Evolutionary conservation across 306 rosid species (phyloP), one percentile per base, ranked within the genome.

Genomic region (Sechiopsis laciniata): DNA sequence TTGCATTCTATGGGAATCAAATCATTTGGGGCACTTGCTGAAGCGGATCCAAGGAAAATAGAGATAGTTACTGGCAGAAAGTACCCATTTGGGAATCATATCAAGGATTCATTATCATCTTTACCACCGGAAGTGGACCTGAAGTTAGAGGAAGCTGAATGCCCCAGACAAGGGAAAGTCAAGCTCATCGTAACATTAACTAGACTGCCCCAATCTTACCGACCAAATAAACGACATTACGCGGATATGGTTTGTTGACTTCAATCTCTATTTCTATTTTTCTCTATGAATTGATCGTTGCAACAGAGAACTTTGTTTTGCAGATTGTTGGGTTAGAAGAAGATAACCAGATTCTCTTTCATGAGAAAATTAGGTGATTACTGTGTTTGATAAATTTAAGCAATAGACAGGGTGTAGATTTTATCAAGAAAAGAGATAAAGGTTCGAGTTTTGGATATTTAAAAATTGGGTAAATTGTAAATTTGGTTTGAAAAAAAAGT

Each of bases 51-150:
- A 5, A 88, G 98, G 80, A 90, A 87, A 83, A 86, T 94, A 77
- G 98, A 94, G 94, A 88, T 88, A 72, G 96, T 88, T 79, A 90
- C 97, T 32, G 89, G 97, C 75, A 87, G 98, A 78, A 94, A 94
- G 48, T 94, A 83, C 80, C 98, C 98, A 71, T 94, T 88, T 79
- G 98, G 98, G 37, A 90, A 90, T 83, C 96, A 89, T 81, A 88
- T 94, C 78, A 94, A 94, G 77, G 98, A 94, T 73, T 94, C 98
- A 60, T 79, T 94, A 53, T 85, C 83, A 0, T 90, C 94, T 5
- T 88, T 94, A 54, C 98, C 98, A 76, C 98, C 97, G 55, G 88
- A 86, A 80, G 88, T 90, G 63, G 88, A 86, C 29, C 68, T 94
- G 72, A 85, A 80, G 85, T 78, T 90, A 14, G 88, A 76, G 70